Percentiles rank a stretch among this genome's conserved stretches.
Conservation (phyloP, 495 filamentous ascomycete genomes). For the Chaetomidium leptoderma region DNA sequence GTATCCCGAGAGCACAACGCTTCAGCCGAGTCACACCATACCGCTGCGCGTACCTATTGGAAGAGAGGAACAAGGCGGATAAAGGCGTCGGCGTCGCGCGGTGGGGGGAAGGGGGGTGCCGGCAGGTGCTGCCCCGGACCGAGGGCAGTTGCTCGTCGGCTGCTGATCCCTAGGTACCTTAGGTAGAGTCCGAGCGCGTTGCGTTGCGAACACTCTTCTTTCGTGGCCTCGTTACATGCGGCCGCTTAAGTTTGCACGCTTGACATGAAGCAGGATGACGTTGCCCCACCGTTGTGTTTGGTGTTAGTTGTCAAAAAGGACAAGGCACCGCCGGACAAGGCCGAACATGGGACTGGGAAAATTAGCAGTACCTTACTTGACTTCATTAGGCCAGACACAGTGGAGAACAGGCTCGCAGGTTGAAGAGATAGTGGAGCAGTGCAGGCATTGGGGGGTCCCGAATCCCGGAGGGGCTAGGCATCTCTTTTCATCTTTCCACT, state of each 20-base stretch:
- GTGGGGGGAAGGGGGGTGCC: too few species aligned
- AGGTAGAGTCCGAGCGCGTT: conserved; percentile 12
- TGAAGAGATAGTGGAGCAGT: too few species aligned
- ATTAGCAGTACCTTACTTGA: too few species aligned
- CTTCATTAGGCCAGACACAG: too few species aligned
- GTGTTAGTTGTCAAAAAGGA: neutral
- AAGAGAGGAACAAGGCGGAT: conserved; percentile 6
- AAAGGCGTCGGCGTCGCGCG: conserved; percentile 8
- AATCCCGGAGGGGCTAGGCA: too few species aligned
- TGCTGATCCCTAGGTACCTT: neutral
- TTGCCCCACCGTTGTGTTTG: conserved; percentile 10
- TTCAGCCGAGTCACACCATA: conserved; percentile 12
- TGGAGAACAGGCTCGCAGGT: too few species aligned
- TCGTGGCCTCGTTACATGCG: neutral
- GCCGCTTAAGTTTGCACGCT: neutral
- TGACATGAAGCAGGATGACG: conserved; percentile 12
- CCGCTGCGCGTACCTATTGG: conserved; percentile 3
- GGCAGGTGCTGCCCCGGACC: neutral
- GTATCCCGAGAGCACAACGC: conserved; percentile 16
- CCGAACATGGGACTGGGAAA: neutral
- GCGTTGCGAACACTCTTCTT: too few species aligned
- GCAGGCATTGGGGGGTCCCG: too few species aligned
- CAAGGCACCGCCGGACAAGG: conserved; percentile 2
- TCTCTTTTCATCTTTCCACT: too few species aligned
- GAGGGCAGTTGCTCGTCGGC: neutral